These are phyloP conservation scores for Hymenoscyphus salicellus DNA, from an alignment of 2,329 filamentous ascomycete genomes.

Conservation along the genomic window DNA sequence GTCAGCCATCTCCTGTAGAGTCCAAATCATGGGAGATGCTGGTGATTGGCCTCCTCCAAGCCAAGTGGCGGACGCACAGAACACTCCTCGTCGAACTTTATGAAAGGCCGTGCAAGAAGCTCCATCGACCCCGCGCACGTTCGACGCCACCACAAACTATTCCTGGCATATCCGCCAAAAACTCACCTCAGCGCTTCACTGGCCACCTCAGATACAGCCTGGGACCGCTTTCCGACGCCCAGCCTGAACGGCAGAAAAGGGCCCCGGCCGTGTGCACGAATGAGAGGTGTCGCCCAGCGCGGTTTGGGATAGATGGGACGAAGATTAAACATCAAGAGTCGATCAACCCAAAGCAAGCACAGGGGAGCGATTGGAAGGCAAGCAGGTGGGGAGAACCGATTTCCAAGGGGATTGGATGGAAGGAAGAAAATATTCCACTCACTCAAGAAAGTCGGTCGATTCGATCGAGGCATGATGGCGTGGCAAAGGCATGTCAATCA, in stretches of 20 bases:
- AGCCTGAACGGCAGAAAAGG: conserved; percentile 1
- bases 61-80: not conserved
- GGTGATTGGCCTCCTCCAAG: not conserved
- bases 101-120: not conserved
- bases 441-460: too few relatives aligned
- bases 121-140: not conserved
- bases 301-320: not conserved
- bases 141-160: not conserved
- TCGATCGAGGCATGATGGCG: not conserved
- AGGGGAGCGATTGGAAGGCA: too few relatives aligned
- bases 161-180: not conserved
- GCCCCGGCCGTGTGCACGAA: not conserved
- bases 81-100: not conserved
- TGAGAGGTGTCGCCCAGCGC: not conserved
- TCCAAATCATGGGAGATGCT: not conserved
- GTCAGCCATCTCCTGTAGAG: not conserved
- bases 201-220: not conserved
- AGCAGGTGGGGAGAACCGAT: too few relatives aligned
- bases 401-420: not conserved
- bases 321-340: not conserved
- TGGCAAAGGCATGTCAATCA: too few relatives aligned
- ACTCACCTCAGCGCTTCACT: not conserved
- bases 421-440: not conserved
- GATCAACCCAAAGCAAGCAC: too few relatives aligned
- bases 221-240: not conserved